Evolutionary conservation across 257 asterid genomes (phyloP).

Genomic region (Solanum gandarillasii): DNA sequence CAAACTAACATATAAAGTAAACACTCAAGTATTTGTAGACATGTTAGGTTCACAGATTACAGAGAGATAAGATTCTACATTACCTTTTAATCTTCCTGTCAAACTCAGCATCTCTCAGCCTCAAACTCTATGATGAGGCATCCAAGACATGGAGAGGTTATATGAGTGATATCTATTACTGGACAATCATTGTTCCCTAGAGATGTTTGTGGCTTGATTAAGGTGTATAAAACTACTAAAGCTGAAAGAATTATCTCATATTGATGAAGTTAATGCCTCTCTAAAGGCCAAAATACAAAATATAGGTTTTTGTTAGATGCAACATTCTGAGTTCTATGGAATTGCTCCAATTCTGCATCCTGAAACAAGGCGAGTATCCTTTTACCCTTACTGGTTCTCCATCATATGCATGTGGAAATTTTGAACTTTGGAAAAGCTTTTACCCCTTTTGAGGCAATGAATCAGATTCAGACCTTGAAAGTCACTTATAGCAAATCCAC

Average conservation of each 20-base stretch:
- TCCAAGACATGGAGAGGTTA: neutral
- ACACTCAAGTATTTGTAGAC: neutral
- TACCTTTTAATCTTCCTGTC: neutral
- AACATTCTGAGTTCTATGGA: neutral
- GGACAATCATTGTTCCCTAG: neutral
- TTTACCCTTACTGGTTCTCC: neutral
- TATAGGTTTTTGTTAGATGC: neutral
- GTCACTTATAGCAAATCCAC: neutral
- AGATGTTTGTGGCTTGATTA: neutral
- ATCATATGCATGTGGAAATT: neutral
- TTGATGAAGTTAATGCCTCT: neutral
- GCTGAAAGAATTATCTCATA: neutral
- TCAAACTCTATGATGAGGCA: neutral
- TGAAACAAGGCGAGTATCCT: neutral
- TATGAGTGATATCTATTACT: neutral
- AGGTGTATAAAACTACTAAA: neutral
- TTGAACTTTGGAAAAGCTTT: neutral
- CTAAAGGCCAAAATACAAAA: neutral
- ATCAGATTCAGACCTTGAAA: neutral
- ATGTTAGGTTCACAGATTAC: neutral
- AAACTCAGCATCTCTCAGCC: neutral
- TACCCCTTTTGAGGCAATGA: neutral
- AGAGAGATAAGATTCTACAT: neutral
- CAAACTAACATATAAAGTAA: neutral
- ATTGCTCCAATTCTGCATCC: neutral